Evolutionary conservation across 306 rosid species (phyloP).

Genomic region (Gastrolobium bilobum): DNA sequence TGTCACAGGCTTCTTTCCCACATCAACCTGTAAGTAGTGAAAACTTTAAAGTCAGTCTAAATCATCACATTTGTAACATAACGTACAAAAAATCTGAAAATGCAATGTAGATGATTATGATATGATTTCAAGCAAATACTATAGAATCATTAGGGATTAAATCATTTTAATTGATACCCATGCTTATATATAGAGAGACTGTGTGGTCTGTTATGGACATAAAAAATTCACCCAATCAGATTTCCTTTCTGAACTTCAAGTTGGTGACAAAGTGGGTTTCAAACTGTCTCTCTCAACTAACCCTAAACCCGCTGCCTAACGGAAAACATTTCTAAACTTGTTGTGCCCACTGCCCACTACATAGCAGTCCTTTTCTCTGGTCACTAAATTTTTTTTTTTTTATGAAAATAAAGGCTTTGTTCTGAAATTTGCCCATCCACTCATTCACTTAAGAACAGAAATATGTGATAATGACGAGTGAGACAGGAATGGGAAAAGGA

Average conservation of each 20-base stretch:
- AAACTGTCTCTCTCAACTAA: too few relatives aligned
- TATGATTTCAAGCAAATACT: too few relatives aligned
- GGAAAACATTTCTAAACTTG: too few relatives aligned
- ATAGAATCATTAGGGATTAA: too few relatives aligned
- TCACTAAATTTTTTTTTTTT: not conserved
- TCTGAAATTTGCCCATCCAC: not conserved
- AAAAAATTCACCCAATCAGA: too few relatives aligned
- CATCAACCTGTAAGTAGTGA: conserved; percentile 68
- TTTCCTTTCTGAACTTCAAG: too few relatives aligned
- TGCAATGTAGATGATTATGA: not conserved
- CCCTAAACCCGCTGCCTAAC: too few relatives aligned
- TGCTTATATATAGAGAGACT: too few relatives aligned
- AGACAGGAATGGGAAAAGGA: not conserved
- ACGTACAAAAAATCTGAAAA: conserved; percentile 14
- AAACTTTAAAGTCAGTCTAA: conserved; percentile 37
- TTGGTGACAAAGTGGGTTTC: too few relatives aligned
- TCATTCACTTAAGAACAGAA: not conserved
- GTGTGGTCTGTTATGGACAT: too few relatives aligned
- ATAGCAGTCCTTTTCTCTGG: not conserved
- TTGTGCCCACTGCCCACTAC: too few relatives aligned
- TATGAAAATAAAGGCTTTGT: not conserved
- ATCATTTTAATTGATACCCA: too few relatives aligned
- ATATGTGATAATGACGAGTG: not conserved
- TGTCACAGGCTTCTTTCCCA: conserved; percentile 82
- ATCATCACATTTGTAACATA: conserved; percentile 3